Evolutionary conservation across 768 basidiomycete genomes (phyloP).

Genomic region (Rhizopogon vinicolor): DNA sequence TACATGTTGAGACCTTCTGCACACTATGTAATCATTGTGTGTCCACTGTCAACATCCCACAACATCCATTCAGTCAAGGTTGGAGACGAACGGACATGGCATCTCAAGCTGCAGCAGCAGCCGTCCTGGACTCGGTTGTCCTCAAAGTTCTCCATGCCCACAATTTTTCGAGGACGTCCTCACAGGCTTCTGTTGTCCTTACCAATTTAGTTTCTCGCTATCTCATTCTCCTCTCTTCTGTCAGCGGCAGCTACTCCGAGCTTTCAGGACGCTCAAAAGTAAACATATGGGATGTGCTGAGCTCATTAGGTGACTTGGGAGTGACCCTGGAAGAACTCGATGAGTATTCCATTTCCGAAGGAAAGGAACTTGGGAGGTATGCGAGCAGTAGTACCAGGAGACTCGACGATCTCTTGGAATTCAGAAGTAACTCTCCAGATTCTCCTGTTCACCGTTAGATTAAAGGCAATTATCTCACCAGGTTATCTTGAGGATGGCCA

Average conservation of each 20-base stretch:
- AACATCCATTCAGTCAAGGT: not conserved
- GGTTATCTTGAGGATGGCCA: conserved; percentile 61
- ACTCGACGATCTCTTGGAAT: conserved; percentile 69
- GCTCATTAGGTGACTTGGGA: conserved; percentile 73
- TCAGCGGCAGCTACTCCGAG: conserved; percentile 69
- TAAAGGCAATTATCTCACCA: conserved; percentile 27
- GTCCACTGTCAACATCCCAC: not conserved
- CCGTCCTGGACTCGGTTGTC: conserved; percentile 62
- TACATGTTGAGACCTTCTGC: not conserved
- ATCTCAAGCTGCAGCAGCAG: conserved; percentile 44
- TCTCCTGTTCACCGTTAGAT: not conserved
- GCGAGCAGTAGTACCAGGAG: conserved; percentile 58
- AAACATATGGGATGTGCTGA: conserved; percentile 54
- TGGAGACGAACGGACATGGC: conserved; percentile 11
- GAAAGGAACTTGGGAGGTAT: conserved; percentile 63
- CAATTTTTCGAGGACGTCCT: conserved; percentile 70
- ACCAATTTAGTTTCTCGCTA: conserved; percentile 78
- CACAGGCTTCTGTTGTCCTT: conserved; percentile 64
- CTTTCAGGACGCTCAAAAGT: conserved; percentile 65
- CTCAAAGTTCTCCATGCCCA: conserved; percentile 74
- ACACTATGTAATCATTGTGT: not conserved
- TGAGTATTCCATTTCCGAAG: conserved; percentile 65
- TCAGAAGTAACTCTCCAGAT: conserved; percentile 51
- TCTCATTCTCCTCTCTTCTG: conserved; percentile 56
- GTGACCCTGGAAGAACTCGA: conserved; percentile 63